Conservation (phyloP, 2,329 filamentous ascomycete species). For the Exophiala calicioides region DNA sequence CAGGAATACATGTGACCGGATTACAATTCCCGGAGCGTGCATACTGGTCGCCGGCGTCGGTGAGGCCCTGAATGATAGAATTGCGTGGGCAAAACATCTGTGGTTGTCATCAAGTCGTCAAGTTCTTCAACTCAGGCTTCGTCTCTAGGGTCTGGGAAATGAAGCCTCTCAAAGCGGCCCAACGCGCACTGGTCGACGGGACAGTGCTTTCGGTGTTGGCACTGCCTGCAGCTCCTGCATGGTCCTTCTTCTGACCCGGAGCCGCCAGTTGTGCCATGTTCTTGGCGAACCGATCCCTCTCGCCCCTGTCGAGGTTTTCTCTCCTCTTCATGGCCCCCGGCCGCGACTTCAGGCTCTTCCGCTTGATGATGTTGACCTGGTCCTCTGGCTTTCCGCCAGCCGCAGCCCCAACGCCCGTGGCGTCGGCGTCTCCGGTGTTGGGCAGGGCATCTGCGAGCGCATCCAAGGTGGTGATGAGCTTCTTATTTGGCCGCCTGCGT, state of each 20-base stretch:
- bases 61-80: no score
- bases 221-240: conserved; percentile 12
- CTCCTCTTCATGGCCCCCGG: conserved; percentile 82
- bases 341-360: conserved; percentile 71
- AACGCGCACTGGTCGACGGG: conserved; percentile 59
- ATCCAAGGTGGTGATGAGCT: conserved; percentile 73
- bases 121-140: conserved; percentile 41
- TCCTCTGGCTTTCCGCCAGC: conserved; percentile 30
- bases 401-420: conserved; percentile 42
- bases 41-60: no score
- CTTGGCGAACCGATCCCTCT: conserved; percentile 79
- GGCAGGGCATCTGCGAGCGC: conserved; percentile 80
- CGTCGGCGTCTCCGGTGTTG: conserved; percentile 54
- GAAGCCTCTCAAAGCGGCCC: conserved; percentile 79
- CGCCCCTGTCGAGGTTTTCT: conserved; percentile 73
- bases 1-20: no score
- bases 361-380: conserved; percentile 69
- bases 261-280: conserved; percentile 72
- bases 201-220: conserved; percentile 27
- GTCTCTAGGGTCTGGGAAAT: conserved; percentile 88
- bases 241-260: conserved; percentile 11
- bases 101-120: conserved; percentile 18
- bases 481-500: conserved; percentile 70
- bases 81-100: no score
- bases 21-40: no score